A percentile compares a stretch with the other conserved stretches of the same genome.
These are phyloP conservation scores for Auricularia heimuer DNA, from an alignment of 768 basidiomycete species.

Conservation along the genomic window DNA sequence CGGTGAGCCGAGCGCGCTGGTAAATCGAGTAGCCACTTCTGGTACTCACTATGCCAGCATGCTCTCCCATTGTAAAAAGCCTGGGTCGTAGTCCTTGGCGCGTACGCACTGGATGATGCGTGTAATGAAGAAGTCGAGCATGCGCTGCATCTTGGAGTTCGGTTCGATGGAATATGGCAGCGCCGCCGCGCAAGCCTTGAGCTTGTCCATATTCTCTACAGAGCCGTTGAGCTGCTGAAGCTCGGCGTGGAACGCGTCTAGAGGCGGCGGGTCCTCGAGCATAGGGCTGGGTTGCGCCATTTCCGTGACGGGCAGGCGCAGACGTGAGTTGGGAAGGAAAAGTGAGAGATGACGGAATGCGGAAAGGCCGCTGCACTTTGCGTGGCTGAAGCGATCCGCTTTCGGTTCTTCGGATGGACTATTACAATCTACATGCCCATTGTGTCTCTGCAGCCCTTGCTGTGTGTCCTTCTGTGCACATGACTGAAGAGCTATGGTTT, in stretches of 20 bases:
- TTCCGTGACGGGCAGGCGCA: background rate
- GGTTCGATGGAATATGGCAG: constrained; percentile 75
- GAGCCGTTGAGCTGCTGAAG: constrained; percentile 12
- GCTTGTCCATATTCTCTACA: constrained; percentile 44
- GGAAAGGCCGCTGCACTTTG: background rate
- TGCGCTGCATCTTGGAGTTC: constrained; percentile 60
- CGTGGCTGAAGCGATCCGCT: background rate
- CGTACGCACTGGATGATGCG: constrained; percentile 49
- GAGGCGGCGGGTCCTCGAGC: background rate
- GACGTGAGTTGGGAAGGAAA: background rate
- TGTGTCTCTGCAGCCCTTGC: no score
- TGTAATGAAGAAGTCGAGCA: constrained; percentile 63
- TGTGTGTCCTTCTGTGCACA: no score
- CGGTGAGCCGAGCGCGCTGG: constrained; percentile 7
- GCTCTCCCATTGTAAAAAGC: constrained; percentile 70
- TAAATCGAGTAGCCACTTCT: background rate
- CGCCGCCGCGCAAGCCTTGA: constrained; percentile 50
- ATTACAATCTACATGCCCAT: no score
- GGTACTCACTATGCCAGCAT: constrained; percentile 61
- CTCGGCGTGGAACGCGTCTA: background rate
- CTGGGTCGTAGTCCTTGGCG: constrained; percentile 75
- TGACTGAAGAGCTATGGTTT: no score
- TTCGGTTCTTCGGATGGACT: no score
- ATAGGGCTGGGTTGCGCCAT: background rate
- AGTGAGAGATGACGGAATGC: background rate